Evolutionary conservation across 208 protist genomes (phyloP).

Genomic region (Endotrypanum monterogeii): DNA sequence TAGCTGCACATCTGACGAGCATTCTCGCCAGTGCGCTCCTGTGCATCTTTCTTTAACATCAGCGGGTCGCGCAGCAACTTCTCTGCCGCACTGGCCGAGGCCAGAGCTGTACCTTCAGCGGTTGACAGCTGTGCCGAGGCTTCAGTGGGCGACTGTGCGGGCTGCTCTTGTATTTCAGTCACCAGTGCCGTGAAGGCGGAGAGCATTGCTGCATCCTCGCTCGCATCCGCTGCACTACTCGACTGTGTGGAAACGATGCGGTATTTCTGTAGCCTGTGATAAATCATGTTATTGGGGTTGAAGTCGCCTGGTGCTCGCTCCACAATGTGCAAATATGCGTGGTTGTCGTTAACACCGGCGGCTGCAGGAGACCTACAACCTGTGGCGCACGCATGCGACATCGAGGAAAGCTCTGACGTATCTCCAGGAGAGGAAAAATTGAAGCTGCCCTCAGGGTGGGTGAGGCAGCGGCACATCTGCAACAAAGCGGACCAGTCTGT

Average conservation of each 20-base stretch:
- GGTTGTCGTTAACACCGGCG: slow-evolving; percentile 24
- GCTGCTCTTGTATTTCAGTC: slow-evolving; percentile 25
- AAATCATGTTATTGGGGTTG: slow-evolving; percentile 85
- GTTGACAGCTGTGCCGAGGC: slow-evolving; percentile 7
- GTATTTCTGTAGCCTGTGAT: slow-evolving; percentile 65
- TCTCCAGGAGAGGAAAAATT: slow-evolving; percentile 76
- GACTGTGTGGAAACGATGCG: not conserved
- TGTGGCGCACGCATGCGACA: not conserved
- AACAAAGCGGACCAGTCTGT: slow-evolving; percentile 51
- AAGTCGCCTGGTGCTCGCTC: slow-evolving; percentile 65
- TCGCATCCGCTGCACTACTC: not conserved
- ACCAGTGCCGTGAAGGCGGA: slow-evolving; percentile 43
- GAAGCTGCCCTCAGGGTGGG: slow-evolving; percentile 37
- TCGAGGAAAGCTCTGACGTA: not conserved
- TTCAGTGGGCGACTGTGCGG: slow-evolving; percentile 21
- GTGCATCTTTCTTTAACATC: slow-evolving; percentile 19
- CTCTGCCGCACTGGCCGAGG: slow-evolving; percentile 16
- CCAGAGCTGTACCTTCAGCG: slow-evolving; percentile 9
- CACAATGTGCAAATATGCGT: slow-evolving; percentile 76
- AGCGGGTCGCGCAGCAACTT: slow-evolving; percentile 49
- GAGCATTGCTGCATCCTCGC: not conserved
- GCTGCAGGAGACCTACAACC: not conserved
- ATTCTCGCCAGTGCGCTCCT: slow-evolving; percentile 34
- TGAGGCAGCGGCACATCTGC: slow-evolving; percentile 48
- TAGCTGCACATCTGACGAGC: slow-evolving; percentile 16